These are phyloP conservation scores for Arabis hirsuta DNA, from an alignment of 345 rosid species.

Conservation along the genomic window DNA sequence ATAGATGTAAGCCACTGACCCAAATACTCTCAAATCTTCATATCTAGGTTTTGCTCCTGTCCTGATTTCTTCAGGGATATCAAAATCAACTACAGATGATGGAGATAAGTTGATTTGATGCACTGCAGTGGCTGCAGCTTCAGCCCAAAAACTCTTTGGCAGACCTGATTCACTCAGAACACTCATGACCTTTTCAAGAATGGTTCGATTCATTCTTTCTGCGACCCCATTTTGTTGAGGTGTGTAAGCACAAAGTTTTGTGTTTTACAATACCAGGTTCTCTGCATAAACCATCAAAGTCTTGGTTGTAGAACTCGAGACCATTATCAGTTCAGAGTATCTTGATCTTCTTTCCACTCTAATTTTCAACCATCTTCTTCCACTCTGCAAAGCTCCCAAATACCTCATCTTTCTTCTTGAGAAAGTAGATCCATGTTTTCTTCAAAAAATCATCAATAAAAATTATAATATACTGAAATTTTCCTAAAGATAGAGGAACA, in stretches of 20 bases:
- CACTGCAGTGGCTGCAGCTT: background rate
- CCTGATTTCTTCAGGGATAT: background rate
- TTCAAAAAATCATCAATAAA: too few species aligned
- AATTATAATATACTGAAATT: background rate
- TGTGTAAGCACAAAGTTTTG: background rate
- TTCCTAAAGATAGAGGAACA: background rate
- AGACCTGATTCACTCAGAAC: background rate
- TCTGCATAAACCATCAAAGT: background rate
- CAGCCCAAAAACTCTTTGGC: background rate
- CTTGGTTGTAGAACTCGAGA: background rate
- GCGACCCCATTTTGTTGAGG: conserved; percentile 1
- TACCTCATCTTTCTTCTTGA: background rate
- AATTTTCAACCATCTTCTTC: background rate
- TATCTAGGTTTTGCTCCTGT: background rate
- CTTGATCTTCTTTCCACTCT: background rate
- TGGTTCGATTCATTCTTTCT: background rate
- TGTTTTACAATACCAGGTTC: background rate
- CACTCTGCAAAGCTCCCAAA: background rate
- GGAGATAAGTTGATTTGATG: conserved; percentile 1
- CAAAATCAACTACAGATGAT: background rate
- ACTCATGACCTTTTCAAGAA: background rate
- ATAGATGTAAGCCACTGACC: too few species aligned
- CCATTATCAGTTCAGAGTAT: background rate
- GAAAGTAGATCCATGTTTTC: too few species aligned
- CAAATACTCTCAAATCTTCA: too few species aligned